Evolutionary conservation across 768 basidiomycete species (phyloP).

Genomic region (Lepiota venenata): DNA sequence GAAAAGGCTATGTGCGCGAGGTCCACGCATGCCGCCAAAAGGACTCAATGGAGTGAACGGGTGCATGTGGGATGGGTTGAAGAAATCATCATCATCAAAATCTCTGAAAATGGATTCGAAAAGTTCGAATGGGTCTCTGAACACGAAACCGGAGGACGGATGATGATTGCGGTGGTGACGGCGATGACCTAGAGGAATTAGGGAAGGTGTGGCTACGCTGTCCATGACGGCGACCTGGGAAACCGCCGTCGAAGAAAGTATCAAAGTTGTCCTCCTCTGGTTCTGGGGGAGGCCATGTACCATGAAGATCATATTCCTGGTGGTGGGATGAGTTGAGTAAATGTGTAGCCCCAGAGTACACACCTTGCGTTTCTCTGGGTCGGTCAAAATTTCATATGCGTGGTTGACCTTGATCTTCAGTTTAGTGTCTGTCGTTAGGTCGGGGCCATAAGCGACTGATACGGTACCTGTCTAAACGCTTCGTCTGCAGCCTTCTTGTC

Average conservation of each 20-base stretch:
- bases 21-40: not conserved
- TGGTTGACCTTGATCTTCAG: conserved; percentile 54
- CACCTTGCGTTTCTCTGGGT: conserved; percentile 56
- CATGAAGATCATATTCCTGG: conserved; percentile 67
- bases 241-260: not conserved
- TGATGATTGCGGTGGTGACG: conserved; percentile 22
- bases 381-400: conserved; percentile 72
- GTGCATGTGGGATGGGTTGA: conserved; percentile 18
- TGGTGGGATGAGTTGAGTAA: not conserved
- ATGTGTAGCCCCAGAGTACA: conserved; percentile 14
- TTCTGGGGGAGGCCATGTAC: conserved; percentile 70
- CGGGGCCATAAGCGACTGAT: not conserved
- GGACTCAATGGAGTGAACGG: not conserved
- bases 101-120: conserved; percentile 71
- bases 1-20: not conserved
- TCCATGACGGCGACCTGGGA: conserved; percentile 16
- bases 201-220: conserved; percentile 32
- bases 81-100: conserved; percentile 21
- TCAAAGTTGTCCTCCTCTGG: conserved; percentile 20
- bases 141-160: conserved; percentile 37
- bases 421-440: conserved; percentile 2
- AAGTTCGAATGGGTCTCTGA: conserved; percentile 73
- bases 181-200: conserved; percentile 35
- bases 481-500: conserved; percentile 60
- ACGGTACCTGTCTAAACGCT: conserved; percentile 36